Percentiles rank a stretch among this genome's conserved stretches.
Evolutionary conservation across 805 yeast species (phyloP).

Genomic region (Ogataea methanolica): DNA sequence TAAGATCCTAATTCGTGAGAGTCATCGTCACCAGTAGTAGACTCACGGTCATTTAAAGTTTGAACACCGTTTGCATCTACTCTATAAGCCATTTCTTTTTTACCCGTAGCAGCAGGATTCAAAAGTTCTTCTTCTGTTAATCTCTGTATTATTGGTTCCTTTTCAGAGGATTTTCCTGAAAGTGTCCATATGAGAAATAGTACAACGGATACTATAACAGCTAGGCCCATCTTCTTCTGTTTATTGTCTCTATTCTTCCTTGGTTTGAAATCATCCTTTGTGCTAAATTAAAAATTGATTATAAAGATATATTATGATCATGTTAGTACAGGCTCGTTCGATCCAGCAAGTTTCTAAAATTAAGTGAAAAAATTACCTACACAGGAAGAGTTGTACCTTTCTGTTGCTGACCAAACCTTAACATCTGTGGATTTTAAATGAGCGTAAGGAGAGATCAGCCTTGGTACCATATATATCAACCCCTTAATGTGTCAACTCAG

Average conservation of each 20-base stretch:
- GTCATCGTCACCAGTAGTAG: neutral
- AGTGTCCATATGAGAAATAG: constrained; percentile 4
- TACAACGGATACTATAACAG: constrained; percentile 2
- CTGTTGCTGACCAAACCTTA: constrained; percentile 29
- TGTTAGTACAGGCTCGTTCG: neutral
- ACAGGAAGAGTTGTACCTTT: constrained; percentile 47
- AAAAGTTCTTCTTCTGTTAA: neutral
- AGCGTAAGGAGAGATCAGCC: too few relatives aligned
- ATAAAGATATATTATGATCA: neutral
- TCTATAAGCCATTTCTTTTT: neutral
- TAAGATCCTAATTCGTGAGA: constrained; percentile 1
- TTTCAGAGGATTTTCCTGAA: neutral
- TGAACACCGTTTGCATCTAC: neutral
- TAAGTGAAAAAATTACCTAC: constrained; percentile 21
- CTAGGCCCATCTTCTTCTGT: constrained; percentile 3
- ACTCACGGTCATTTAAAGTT: constrained; percentile 1
- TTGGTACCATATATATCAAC: too few relatives aligned
- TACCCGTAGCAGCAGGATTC: neutral
- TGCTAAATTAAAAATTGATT: neutral
- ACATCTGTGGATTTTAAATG: constrained; percentile 1
- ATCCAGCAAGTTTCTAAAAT: neutral
- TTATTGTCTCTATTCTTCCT: constrained; percentile 6
- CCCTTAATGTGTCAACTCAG: too few relatives aligned
- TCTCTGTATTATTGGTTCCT: neutral
- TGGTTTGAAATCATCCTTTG: constrained; percentile 16